Conservation (phyloP, 768 basidiomycete genomes). For the Krasilnikovozyma curviuscula region DNA sequence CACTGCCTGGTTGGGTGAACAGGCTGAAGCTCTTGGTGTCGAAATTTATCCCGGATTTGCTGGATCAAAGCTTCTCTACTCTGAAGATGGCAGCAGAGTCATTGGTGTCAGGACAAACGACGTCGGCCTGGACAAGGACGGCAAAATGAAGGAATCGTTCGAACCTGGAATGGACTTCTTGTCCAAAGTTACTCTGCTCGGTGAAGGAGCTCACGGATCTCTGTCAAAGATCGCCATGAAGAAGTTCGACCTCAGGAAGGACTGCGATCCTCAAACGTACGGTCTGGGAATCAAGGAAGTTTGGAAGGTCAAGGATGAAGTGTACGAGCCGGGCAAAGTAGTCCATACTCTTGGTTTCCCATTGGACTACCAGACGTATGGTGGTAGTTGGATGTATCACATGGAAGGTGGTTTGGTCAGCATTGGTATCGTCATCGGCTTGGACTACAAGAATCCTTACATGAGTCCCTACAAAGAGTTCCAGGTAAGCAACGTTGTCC, state of each 20-base stretch:
- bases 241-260: slow-evolving; percentile 50
- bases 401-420: slow-evolving; percentile 82
- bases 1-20: slow-evolving; percentile 66
- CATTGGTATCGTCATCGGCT: slow-evolving; percentile 73
- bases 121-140: slow-evolving; percentile 65
- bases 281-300: slow-evolving; percentile 94
- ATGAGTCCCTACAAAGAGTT: slow-evolving; percentile 80
- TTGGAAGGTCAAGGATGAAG: slow-evolving; percentile 58
- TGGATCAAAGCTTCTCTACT: slow-evolving; percentile 61
- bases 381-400: slow-evolving; percentile 88
- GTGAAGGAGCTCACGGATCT: slow-evolving; percentile 86
- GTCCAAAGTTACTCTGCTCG: slow-evolving; percentile 74
- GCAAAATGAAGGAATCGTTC: slow-evolving; percentile 61
- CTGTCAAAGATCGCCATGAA: slow-evolving; percentile 60
- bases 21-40: slow-evolving; percentile 72
- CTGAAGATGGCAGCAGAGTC: slow-evolving; percentile 42
- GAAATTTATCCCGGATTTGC: slow-evolving; percentile 96
- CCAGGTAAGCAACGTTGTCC: slow-evolving; percentile 39
- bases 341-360: slow-evolving; percentile 93
- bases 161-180: slow-evolving; percentile 95
- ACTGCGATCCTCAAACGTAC: slow-evolving; percentile 77
- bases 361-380: slow-evolving; percentile 60
- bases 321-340: slow-evolving; percentile 57
- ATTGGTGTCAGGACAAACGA: slow-evolving; percentile 79
- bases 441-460: slow-evolving; percentile 89